phyloP scores from a whole-genome alignment of 345 rosid genomes.

The Lepidium africanum region DNA sequence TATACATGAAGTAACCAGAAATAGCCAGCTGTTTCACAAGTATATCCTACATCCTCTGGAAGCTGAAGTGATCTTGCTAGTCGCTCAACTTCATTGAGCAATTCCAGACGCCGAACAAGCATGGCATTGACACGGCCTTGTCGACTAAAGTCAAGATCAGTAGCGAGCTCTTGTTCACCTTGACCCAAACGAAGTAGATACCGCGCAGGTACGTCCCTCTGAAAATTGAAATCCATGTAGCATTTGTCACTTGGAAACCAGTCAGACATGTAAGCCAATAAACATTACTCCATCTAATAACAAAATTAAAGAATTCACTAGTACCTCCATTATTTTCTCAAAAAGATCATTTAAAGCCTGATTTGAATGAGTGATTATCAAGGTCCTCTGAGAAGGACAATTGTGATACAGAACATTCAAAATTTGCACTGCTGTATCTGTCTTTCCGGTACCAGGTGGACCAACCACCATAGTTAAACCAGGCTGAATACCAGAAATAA shows the following conservation, averaged over 20 bases:
- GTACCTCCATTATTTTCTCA: conserved; percentile 96
- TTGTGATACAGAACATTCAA: conserved; percentile 94
- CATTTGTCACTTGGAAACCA: neutral
- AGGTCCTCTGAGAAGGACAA: conserved; percentile 95
- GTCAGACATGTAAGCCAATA: neutral
- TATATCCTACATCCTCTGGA: conserved; percentile 97
- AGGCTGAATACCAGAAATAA: conserved; percentile 95
- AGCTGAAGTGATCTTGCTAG: conserved; percentile 91
- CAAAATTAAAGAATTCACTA: neutral
- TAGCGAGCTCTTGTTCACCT: conserved; percentile 99
- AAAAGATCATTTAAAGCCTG: conserved; percentile 98
- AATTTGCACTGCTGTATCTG: conserved; percentile 98
- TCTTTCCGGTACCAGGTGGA: conserved; percentile 99
- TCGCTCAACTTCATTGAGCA: conserved; percentile 91
- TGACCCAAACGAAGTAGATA: conserved; percentile 99
- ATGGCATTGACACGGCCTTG: conserved; percentile 98
- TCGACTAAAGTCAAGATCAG: conserved; percentile 96
- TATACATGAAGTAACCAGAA: conserved; percentile 98
- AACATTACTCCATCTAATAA: neutral
- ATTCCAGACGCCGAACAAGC: conserved; percentile 93
- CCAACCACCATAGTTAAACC: conserved; percentile 99
- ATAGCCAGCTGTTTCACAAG: conserved; percentile 99
- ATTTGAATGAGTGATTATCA: conserved; percentile 95
- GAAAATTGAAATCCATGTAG: conserved; percentile 26
- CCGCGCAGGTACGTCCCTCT: conserved; percentile 99